phyloP scores from a whole-genome alignment of 257 asterid species.

The Ilex aquifolium region DNA sequence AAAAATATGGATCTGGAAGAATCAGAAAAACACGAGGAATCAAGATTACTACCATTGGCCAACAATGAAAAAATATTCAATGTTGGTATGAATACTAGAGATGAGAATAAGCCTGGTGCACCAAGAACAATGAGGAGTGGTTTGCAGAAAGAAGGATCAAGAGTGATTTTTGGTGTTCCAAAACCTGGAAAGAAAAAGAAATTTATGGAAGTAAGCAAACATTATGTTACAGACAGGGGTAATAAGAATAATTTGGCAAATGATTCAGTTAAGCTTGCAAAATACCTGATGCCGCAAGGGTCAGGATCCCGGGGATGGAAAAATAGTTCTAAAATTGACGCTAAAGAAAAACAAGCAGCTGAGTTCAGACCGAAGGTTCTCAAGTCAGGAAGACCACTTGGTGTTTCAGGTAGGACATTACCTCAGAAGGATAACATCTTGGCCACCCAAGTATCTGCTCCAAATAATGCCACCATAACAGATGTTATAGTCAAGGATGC shows the following conservation, averaged over 20 bases:
- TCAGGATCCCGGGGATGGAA: constrained; percentile 48
- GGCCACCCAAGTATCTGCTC: constrained; percentile 34
- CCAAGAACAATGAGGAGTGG: constrained; percentile 68
- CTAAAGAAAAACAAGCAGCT: constrained; percentile 57
- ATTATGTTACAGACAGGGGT: constrained; percentile 57
- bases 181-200: constrained; percentile 92
- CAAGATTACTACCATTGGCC: constrained; percentile 50
- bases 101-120: constrained; percentile 44
- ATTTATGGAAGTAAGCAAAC: constrained; percentile 95
- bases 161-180: constrained; percentile 84
- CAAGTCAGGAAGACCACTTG: constrained; percentile 55
- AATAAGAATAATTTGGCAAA: constrained; percentile 35
- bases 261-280: constrained; percentile 56
- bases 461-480: constrained; percentile 29
- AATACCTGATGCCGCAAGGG: constrained; percentile 52
- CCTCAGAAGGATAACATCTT: constrained; percentile 43
- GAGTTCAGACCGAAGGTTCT: constrained; percentile 43
- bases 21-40: constrained; percentile 34
- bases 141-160: constrained; percentile 64
- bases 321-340: constrained; percentile 44
- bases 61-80: constrained; percentile 52
- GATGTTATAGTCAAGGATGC: constrained; percentile 28
- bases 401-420: constrained; percentile 48
- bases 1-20: constrained; percentile 40
- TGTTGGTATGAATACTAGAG: constrained; percentile 47